These are phyloP conservation scores for Artemisia annua DNA, from an alignment of 129 eudicot species.

Conservation along the genomic window DNA sequence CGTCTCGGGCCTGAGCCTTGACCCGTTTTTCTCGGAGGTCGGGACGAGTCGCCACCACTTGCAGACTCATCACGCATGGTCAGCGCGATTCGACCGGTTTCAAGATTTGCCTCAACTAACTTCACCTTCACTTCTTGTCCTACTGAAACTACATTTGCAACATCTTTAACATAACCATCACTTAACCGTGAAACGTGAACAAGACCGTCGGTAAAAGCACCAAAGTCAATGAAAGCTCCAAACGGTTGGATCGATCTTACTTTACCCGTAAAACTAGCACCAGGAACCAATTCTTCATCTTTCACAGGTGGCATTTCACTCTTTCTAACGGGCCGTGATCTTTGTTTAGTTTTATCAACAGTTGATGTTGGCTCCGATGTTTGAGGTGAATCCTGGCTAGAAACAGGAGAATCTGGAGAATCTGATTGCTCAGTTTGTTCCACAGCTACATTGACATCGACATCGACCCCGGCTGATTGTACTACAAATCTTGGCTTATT, in stretches of 20 bases:
- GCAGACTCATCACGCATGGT: conserved; percentile 72
- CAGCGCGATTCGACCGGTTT: conserved; percentile 75
- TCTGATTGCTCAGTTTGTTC: conserved; percentile 58
- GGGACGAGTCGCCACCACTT: conserved; percentile 40
- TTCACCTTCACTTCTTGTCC: conserved; percentile 91
- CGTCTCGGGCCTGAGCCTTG: conserved; percentile 44
- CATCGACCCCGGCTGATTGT: conserved; percentile 36
- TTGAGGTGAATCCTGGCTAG: conserved; percentile 46
- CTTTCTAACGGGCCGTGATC: conserved; percentile 68
- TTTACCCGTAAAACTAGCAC: conserved; percentile 88
- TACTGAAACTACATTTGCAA: conserved; percentile 56
- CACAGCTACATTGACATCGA: conserved; percentile 72
- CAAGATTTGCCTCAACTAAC: conserved; percentile 66
- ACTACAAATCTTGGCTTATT: conserved; percentile 33
- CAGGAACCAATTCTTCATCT: conserved; percentile 78
- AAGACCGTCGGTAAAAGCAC: conserved; percentile 89
- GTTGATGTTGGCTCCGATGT: conserved; percentile 34
- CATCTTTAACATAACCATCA: conserved; percentile 81
- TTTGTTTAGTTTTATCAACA: conserved; percentile 47
- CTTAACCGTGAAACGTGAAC: conserved; percentile 84
- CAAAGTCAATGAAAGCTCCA: conserved; percentile 96
- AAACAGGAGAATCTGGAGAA: conserved; percentile 40
- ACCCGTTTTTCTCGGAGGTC: conserved; percentile 44
- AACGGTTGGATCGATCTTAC: conserved; percentile 86
- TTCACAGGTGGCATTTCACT: conserved; percentile 94